These are phyloP conservation scores for Pestalotiopsis sp. DNA, from an alignment of 2,329 filamentous ascomycete genomes.

Conservation along the genomic window DNA sequence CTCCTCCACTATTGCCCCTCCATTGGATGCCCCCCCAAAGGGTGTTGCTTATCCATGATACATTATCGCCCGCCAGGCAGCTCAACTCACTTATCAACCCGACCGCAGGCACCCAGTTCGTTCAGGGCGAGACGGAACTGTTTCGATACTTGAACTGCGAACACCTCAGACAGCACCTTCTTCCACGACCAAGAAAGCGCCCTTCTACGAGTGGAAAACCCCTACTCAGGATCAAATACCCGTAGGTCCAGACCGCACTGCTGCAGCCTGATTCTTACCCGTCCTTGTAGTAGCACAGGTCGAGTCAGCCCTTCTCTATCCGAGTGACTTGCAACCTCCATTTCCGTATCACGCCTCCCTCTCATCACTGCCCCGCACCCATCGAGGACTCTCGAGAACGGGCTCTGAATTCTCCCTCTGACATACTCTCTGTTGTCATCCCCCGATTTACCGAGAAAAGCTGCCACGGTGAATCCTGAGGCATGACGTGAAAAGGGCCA, in stretches of 20 bases:
- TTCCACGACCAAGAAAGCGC: neutral
- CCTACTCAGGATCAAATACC: neutral
- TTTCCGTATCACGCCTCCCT: constrained; percentile 4
- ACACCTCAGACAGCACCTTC: neutral
- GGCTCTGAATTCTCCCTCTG: constrained; percentile 3
- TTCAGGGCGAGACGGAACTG: neutral
- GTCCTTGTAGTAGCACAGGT: neutral
- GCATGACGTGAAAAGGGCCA: constrained; percentile 39
- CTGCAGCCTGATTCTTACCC: neutral
- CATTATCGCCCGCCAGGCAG: neutral
- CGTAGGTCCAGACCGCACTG: neutral
- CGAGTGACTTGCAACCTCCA: neutral
- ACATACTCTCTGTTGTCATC: constrained; percentile 25
- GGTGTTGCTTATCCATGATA: neutral
- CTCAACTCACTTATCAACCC: neutral
- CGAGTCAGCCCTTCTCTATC: neutral
- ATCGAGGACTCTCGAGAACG: neutral
- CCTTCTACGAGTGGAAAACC: neutral
- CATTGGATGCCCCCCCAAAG: neutral
- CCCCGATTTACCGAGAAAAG: constrained; percentile 28
- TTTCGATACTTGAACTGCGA: neutral
- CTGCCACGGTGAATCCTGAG: constrained; percentile 30
- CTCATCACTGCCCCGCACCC: constrained; percentile 12
- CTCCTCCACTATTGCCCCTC: constrained; percentile 1
- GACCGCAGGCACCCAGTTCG: constrained; percentile 1